phyloP scores from a whole-genome alignment of 306 rosid species.

The Casuarina glauca region DNA sequence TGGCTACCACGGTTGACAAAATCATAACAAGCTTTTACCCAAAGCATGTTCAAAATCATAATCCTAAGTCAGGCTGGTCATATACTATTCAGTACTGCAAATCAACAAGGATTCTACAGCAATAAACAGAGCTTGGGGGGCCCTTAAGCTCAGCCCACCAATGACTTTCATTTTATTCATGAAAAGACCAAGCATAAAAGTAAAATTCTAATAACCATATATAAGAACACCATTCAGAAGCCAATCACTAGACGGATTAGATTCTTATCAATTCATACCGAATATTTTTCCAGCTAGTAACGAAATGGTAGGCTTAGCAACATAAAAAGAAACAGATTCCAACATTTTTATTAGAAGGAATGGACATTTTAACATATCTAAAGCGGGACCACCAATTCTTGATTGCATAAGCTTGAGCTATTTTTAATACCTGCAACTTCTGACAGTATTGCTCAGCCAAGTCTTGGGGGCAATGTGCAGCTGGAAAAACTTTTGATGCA shows the following conservation, averaged over 20 bases:
- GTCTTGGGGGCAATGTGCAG: constrained; percentile 81
- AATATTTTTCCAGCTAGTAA: background rate
- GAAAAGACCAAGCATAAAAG: background rate
- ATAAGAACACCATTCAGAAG: background rate
- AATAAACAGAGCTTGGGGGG: background rate
- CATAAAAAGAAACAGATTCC: background rate
- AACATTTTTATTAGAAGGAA: background rate
- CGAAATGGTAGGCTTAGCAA: background rate
- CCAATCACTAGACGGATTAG: background rate
- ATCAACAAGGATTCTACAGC: background rate
- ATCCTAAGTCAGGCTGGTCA: background rate
- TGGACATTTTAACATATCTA: background rate
- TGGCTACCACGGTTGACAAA: background rate
- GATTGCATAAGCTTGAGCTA: constrained; percentile 11
- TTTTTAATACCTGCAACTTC: constrained; percentile 69
- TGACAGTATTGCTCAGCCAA: constrained; percentile 83
- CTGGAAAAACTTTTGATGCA: constrained; percentile 56
- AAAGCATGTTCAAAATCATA: background rate
- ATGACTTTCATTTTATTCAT: background rate
- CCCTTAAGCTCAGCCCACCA: background rate
- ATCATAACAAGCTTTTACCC: background rate
- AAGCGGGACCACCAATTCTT: constrained; percentile 5
- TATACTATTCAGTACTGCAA: background rate
- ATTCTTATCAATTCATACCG: background rate
- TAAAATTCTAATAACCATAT: background rate